Conservation (phyloP, 2,329 filamentous ascomycete species). For the Pseudogymnoascus sp. region DNA sequence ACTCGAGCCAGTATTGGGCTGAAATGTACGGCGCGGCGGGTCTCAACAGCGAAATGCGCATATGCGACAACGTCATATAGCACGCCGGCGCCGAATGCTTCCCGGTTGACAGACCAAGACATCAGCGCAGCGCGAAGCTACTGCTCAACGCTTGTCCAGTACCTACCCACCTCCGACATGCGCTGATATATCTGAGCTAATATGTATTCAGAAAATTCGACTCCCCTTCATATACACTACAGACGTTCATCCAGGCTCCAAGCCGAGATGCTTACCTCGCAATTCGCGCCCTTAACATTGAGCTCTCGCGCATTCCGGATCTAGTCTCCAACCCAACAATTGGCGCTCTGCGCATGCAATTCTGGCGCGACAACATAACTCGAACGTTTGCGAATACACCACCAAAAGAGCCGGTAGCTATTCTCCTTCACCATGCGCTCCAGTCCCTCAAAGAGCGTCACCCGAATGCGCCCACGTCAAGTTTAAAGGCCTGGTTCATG, state of each 20-base stretch:
- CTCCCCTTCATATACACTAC: slow-evolving; percentile 77
- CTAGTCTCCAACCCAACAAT: slow-evolving; percentile 82
- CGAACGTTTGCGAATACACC: slow-evolving; percentile 70
- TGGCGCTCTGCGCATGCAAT: slow-evolving; percentile 83
- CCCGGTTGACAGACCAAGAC: slow-evolving; percentile 28
- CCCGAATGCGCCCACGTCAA: slow-evolving; percentile 33
- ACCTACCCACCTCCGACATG: slow-evolving; percentile 10
- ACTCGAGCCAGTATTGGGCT: slow-evolving; percentile 21
- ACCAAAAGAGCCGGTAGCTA: slow-evolving; percentile 84
- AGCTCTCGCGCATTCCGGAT: slow-evolving; percentile 84
- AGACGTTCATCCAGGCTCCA: slow-evolving; percentile 71
- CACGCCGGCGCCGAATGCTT: slow-evolving; percentile 25
- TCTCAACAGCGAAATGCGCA: slow-evolving; percentile 16
- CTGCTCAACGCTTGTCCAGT: slow-evolving; percentile 30
- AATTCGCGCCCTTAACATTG: slow-evolving; percentile 85
- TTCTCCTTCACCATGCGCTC: slow-evolving; percentile 70
- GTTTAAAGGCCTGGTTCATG: slow-evolving; percentile 63
- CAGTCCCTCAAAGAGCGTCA: slow-evolving; percentile 47
- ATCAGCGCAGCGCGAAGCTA: slow-evolving; percentile 28
- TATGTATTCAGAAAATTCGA: slow-evolving; percentile 66
- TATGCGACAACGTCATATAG: slow-evolving; percentile 29
- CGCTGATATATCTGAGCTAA: background rate
- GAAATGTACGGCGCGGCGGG: slow-evolving; percentile 13
- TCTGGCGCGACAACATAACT: slow-evolving; percentile 82
- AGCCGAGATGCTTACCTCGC: slow-evolving; percentile 80